Conservation (phyloP, 495 filamentous ascomycete genomes). For the Margaritispora aquatica region DNA sequence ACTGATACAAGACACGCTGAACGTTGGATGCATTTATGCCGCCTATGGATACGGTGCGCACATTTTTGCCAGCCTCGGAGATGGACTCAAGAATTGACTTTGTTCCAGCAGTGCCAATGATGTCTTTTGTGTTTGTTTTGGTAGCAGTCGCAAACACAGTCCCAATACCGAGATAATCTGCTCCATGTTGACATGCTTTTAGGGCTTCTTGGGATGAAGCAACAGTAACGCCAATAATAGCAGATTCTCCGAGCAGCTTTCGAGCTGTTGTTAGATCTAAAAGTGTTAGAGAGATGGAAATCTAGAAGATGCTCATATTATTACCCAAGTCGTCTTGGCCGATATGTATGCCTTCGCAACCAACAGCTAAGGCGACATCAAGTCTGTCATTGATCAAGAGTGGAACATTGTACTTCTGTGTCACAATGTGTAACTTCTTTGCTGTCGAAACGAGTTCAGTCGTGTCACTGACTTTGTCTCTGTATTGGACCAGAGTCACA, state of each 20-base stretch:
- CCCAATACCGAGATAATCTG: conserved; percentile 85
- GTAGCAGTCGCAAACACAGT: conserved; percentile 82
- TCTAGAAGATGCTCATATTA: not conserved
- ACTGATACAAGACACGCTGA: conserved; percentile 65
- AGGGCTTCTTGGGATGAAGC: conserved; percentile 61
- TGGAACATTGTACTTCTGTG: conserved; percentile 61
- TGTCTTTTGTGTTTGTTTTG: conserved; percentile 70
- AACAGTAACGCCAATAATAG: conserved; percentile 63
- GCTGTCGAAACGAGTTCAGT: conserved; percentile 63
- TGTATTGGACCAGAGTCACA: conserved; percentile 81
- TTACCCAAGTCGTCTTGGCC: conserved; percentile 90
- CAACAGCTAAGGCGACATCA: conserved; percentile 80
- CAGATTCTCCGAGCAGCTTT: conserved; percentile 62
- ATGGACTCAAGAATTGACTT: conserved; percentile 61
- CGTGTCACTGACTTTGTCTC: conserved; percentile 82
- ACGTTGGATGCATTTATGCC: conserved; percentile 79
- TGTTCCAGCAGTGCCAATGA: conserved; percentile 77
- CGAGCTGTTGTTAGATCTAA: conserved; percentile 62
- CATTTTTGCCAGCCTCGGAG: conserved; percentile 32
- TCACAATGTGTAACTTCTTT: conserved; percentile 63
- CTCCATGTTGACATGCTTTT: conserved; percentile 60
- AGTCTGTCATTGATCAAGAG: conserved; percentile 94
- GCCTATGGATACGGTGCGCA: conserved; percentile 74
- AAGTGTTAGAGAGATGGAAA: no score
- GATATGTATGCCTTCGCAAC: conserved; percentile 86